Evolutionary conservation across 2,329 filamentous ascomycete species (phyloP).

Genomic region (Cladobotryum protrusum): DNA sequence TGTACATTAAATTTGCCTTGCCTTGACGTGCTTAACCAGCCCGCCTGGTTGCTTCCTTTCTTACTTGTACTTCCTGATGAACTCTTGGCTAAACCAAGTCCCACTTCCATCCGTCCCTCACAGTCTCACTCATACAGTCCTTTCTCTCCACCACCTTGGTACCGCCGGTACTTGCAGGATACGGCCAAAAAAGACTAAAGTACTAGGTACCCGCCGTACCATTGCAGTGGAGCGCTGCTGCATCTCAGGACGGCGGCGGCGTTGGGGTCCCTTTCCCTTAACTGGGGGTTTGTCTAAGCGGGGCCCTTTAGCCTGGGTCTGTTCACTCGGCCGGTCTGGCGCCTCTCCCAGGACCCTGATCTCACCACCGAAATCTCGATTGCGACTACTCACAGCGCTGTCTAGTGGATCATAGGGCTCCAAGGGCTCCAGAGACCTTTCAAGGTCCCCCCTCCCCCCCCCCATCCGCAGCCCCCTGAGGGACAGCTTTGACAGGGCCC

Average conservation of each 20-base stretch:
- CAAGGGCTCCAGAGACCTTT: too few relatives aligned
- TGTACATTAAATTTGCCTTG: too few relatives aligned
- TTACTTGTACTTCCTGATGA: too few relatives aligned
- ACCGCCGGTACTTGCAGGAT: background rate
- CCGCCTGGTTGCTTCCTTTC: too few relatives aligned
- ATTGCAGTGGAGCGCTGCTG: background rate
- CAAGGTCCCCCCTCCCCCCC: too few relatives aligned
- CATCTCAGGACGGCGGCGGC: background rate
- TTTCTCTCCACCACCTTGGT: too few relatives aligned
- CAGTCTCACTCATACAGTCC: too few relatives aligned
- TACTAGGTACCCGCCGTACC: background rate
- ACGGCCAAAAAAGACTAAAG: background rate
- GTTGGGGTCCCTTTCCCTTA: conserved; percentile 1
- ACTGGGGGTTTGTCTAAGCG: background rate
- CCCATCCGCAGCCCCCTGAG: too few relatives aligned
- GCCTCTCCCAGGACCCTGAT: conserved; percentile 20
- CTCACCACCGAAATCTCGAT: conserved; percentile 27
- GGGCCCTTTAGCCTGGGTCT: background rate
- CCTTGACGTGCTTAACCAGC: too few relatives aligned
- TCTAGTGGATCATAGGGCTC: conserved; percentile 13
- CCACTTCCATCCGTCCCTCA: too few relatives aligned
- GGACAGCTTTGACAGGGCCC: too few relatives aligned
- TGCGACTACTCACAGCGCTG: conserved; percentile 11
- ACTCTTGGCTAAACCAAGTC: too few relatives aligned
- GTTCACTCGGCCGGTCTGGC: background rate